Base-by-base conservation (phyloP, 352 stramenopile species). In the Phytophthora meadii region DNA sequence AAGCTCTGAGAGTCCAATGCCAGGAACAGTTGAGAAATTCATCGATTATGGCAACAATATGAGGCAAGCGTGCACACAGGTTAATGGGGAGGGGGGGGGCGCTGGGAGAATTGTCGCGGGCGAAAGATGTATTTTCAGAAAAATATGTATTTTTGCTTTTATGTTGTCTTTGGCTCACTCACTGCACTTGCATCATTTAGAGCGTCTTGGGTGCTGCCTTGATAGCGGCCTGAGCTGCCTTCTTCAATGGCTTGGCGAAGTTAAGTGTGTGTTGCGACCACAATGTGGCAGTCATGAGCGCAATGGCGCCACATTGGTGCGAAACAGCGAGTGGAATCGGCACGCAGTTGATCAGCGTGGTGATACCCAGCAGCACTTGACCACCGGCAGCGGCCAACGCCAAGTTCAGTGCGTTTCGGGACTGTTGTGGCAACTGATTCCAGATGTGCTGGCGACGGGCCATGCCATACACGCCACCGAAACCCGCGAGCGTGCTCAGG, bases 271-370 rank as follows among this genome's bases (percentile, higher is more conserved):
- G 94, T 65, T 96, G 77, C 36, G 85, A 76, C 79, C 90, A 99
- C 28, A 99, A 70, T 39, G 90, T 96, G 52, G 89, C 95, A 3
- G 93, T 94, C 66, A 99, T 82, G 24, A 99, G 79, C 41, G 93
- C 94, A 58, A 99, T 93, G 55, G 96, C 97, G 59, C 97, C 97
- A 46, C 96, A 89, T 72, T 99, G 98, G 82, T 99, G 98, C 42
- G 90, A 89, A 11, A 98, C 88, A 15, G 94, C 98, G 6, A 99
- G 85, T 32, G 82, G 82, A 27, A 99, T 89, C 1, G 98, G 98
- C 54, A 99, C 97, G 76, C 97, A 98, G 65, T 93, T 93, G 55
- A 99, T 77, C 54, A 99, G 78, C 53, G 98, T 99, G 2, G 91
- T 93, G 66, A 99, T 98, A 44, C 98, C 98, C n/a, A 99, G 82